Conservation (phyloP, 257 asterid genomes). For the Solanum piurae region DNA sequence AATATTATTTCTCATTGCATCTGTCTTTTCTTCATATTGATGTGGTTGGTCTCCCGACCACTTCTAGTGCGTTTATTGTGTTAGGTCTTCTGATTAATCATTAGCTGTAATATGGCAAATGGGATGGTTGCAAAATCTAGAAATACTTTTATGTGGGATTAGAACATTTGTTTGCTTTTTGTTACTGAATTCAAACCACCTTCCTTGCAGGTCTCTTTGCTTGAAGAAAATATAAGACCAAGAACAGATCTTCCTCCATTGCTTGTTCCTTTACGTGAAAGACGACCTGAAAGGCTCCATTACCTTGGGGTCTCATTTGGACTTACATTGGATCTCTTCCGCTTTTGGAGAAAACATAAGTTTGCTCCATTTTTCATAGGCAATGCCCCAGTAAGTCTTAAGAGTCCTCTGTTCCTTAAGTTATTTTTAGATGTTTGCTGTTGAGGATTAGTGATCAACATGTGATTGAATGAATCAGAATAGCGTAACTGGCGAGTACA, state of each 20-base stretch:
- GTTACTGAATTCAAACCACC: neutral
- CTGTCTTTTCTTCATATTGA: neutral
- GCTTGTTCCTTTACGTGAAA: slow-evolving; percentile 74
- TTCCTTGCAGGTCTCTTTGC: slow-evolving; percentile 61
- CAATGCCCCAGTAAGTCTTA: slow-evolving; percentile 50
- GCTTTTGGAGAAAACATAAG: slow-evolving; percentile 89
- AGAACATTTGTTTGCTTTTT: neutral
- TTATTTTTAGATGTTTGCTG: neutral
- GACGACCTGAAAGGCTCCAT: slow-evolving; percentile 84
- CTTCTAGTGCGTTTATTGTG: neutral
- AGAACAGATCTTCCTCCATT: slow-evolving; percentile 76
- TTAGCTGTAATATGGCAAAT: neutral
- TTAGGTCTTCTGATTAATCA: neutral
- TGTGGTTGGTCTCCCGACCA: neutral
- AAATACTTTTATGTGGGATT: neutral
- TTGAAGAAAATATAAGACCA: slow-evolving; percentile 72
- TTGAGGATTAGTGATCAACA: neutral
- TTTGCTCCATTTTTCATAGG: slow-evolving; percentile 87
- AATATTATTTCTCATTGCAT: neutral
- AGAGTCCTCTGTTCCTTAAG: neutral
- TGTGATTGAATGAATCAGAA: slow-evolving; percentile 33
- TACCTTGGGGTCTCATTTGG: slow-evolving; percentile 94
- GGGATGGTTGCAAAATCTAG: neutral
- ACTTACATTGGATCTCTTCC: slow-evolving; percentile 78
- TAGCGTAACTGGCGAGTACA: slow-evolving; percentile 76